These are phyloP conservation scores for Penicillium daleae DNA, from an alignment of 495 filamentous ascomycete genomes.

Conservation along the genomic window DNA sequence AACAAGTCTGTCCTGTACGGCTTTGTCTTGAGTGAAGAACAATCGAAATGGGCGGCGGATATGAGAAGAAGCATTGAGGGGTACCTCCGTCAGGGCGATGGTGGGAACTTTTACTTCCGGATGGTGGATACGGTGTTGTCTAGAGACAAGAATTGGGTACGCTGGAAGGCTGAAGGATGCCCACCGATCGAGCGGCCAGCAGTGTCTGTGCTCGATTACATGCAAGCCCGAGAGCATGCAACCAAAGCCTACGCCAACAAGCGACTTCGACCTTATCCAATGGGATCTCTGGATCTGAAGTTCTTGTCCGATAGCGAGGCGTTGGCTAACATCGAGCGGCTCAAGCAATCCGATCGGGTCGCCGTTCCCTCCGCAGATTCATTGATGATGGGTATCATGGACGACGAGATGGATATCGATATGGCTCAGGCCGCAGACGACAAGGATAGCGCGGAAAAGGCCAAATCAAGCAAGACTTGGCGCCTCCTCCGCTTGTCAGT, in stretches of 20 bases:
- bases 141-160: constrained; percentile 96
- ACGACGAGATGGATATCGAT: constrained; percentile 80
- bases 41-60: constrained; percentile 78
- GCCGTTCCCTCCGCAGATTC: constrained; percentile 57
- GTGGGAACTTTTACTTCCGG: constrained; percentile 87
- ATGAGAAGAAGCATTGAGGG: constrained; percentile 74
- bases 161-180: constrained; percentile 95
- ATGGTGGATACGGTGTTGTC: constrained; percentile 95
- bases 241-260: constrained; percentile 67
- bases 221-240: constrained; percentile 65
- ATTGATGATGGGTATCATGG: constrained; percentile 63
- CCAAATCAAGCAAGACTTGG: constrained; percentile 88
- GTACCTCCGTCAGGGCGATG: constrained; percentile 72
- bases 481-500: constrained; percentile 78
- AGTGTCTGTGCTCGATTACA: constrained; percentile 65
- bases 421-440: constrained; percentile 73
- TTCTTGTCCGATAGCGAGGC: constrained; percentile 71
- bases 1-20: constrained; percentile 89
- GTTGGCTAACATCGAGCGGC: constrained; percentile 56
- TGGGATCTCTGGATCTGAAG: constrained; percentile 72
- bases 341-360: constrained; percentile 60
- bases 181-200: constrained; percentile 78
- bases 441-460: constrained; percentile 63
- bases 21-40: constrained; percentile 76
- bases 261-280: constrained; percentile 64